phyloP scores from a whole-genome alignment of 345 rosid genomes.

The Bruguiera parviflora region DNA sequence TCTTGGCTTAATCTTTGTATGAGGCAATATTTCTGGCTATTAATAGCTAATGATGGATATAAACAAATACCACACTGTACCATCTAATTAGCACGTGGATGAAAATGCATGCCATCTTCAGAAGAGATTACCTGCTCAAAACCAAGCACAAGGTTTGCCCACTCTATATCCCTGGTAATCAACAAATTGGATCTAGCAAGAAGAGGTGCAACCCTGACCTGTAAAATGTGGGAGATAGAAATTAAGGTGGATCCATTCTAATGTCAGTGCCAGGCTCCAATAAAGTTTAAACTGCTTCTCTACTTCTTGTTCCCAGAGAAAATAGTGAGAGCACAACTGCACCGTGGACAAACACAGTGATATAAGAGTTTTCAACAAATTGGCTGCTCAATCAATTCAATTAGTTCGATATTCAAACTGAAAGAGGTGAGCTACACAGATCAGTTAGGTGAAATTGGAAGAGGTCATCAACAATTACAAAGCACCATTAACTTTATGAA shows the following conservation, averaged over 20 bases:
- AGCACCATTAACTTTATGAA: neutral
- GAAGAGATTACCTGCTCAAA: constrained; percentile 70
- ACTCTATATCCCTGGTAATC: constrained; percentile 93
- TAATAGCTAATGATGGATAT: no score
- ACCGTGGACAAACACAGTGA: neutral
- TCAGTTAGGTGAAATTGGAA: neutral
- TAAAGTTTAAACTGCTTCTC: neutral
- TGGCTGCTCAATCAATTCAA: neutral
- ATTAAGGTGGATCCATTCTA: neutral
- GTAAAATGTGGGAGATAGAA: constrained; percentile 14
- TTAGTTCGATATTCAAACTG: neutral
- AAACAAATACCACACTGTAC: neutral
- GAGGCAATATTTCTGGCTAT: no score
- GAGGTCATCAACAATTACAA: no score
- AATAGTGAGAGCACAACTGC: neutral
- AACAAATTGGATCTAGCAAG: constrained; percentile 93
- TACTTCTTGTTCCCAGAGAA: neutral
- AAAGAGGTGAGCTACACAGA: neutral
- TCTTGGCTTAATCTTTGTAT: no score
- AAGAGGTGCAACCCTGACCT: constrained; percentile 71
- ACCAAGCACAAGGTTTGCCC: constrained; percentile 97
- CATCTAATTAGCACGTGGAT: neutral
- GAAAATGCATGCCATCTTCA: neutral
- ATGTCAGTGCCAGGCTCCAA: neutral
- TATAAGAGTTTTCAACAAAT: neutral